A percentile compares a stretch with the other conserved stretches of the same genome.
Evolutionary conservation across 2,329 filamentous ascomycete species (phyloP).

Genomic region (Cladosporium velox): DNA sequence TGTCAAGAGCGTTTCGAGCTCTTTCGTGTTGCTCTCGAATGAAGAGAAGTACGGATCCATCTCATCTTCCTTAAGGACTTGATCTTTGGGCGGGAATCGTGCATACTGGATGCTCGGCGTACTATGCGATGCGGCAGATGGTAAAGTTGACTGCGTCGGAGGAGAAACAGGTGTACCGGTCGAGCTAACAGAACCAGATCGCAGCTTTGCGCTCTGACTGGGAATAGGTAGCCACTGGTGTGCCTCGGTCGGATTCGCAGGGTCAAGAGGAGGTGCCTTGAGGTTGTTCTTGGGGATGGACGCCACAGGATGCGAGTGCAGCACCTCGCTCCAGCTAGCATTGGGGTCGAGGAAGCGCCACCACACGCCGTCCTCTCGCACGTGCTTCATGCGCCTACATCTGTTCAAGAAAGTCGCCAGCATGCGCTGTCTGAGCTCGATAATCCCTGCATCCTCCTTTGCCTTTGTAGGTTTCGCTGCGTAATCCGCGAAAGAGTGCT

Average conservation of each 20-base stretch:
- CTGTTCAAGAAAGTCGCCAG: conserved; percentile 91
- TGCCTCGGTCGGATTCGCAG: conserved; percentile 85
- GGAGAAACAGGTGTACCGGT: conserved; percentile 60
- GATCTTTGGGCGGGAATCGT: conserved; percentile 79
- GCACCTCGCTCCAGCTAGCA: conserved; percentile 94
- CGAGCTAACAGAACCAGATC: conserved; percentile 52
- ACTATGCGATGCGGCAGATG: conserved; percentile 58
- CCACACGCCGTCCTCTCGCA: conserved; percentile 91
- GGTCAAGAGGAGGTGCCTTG: conserved; percentile 91
- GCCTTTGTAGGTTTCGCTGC: conserved; percentile 96
- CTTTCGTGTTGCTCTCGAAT: conserved; percentile 88
- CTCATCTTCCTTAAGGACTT: conserved; percentile 80
- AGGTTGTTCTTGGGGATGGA: conserved; percentile 92
- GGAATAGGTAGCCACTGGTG: conserved; percentile 88
- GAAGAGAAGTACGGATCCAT: conserved; percentile 94
- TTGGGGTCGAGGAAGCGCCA: conserved; percentile 98
- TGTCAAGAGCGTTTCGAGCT: conserved; percentile 82
- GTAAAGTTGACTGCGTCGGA: conserved; percentile 49
- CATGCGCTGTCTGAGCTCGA: conserved; percentile 96
- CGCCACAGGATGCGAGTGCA: conserved; percentile 85
- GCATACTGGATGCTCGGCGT: conserved; percentile 66
- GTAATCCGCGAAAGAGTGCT: conserved; percentile 98
- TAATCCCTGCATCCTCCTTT: conserved; percentile 95
- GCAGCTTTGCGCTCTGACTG: conserved; percentile 81
- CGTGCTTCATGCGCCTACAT: conserved; percentile 87